Conservation (phyloP, 108 stramenopile genomes). For the Parietichytrium sp. region DNA sequence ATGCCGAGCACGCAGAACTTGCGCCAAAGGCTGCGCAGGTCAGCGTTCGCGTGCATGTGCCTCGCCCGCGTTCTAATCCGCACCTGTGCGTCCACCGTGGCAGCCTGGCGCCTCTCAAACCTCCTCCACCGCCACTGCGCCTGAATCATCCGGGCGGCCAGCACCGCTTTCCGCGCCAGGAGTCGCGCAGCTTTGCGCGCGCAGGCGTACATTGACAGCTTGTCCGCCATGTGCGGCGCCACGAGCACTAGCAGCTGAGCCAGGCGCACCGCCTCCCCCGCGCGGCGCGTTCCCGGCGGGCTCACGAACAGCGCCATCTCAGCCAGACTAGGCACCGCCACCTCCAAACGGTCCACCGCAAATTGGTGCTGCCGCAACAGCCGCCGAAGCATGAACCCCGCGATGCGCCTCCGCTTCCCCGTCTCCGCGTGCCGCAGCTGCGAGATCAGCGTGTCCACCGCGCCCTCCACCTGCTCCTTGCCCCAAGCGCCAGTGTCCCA, state of each 20-base stretch:
- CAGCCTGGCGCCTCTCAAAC: background rate
- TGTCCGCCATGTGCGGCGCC: background rate
- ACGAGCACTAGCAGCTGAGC: background rate
- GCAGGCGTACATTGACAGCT: conserved; percentile 13
- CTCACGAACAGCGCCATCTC: conserved; percentile 18
- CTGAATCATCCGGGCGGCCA: conserved; percentile 25
- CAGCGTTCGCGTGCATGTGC: background rate
- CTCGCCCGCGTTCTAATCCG: background rate
- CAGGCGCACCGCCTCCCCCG: background rate
- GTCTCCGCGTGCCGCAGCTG: background rate
- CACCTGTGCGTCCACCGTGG: background rate
- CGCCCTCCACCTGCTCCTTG: conserved; percentile 15
- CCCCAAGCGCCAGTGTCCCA: conserved; percentile 27
- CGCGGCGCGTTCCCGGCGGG: background rate
- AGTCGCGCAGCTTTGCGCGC: conserved; percentile 10
- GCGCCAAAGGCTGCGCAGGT: background rate
- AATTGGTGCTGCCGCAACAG: background rate
- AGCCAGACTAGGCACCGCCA: background rate
- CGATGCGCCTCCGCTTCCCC: background rate
- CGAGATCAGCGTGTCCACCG: background rate
- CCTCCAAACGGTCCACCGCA: background rate
- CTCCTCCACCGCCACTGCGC: background rate
- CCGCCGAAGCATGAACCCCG: background rate
- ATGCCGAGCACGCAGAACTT: background rate
- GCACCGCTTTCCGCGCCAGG: background rate